Base-by-base conservation (phyloP, 1,284 basidiomycete genomes). In the Athelia psychrophila region DNA sequence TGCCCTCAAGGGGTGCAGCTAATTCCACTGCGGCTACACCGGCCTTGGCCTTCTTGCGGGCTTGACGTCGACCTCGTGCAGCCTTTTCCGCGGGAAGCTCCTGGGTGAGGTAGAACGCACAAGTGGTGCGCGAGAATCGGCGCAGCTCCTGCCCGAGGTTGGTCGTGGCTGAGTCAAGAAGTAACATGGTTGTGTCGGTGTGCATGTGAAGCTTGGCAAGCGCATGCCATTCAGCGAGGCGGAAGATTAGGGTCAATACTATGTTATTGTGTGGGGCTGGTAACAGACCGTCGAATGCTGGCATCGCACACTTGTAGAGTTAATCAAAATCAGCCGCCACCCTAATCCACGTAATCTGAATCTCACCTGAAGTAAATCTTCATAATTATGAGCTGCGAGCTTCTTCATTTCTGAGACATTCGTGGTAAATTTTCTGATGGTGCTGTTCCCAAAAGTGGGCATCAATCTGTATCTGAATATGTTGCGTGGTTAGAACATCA, bases 191-290 rank as follows among this genome's bases (percentile, higher is more conserved):
- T 0, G 53, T 53, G 1, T 65, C 58, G 0, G 68, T 71, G 51
- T 74, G 72, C 44, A 69, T 51, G 1, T 65, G 61, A 10, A 71
- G 60, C 49, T 75, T 75, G 3, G 70, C 71, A 2, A 71, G 56
- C 1, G 58, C 61, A 60, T 75, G 73, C 69, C 67, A 70, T 49
- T 64, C 55, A 6, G 62, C 58, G 42, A 56, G 24, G 15, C 54
- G 47, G 48, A 64, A 71, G 2, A 70, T 45, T 3, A 73, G 58
- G 8, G 57, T 59, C 23, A 63, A 51, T 6, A 74, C 51, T 1
- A 58, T 51, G 2, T 47, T 45, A 50, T 73, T 67, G 40, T 65
- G 56, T 40, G 57, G 60, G 10, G 56, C 56, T 4, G 58, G 57
- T 1, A 76, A 56, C 0, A 75, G 58, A 1, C 64, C 69, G 50